Conservation (phyloP, 1,139 yeast genomes). For the Debaryomyces udenii region DNA sequence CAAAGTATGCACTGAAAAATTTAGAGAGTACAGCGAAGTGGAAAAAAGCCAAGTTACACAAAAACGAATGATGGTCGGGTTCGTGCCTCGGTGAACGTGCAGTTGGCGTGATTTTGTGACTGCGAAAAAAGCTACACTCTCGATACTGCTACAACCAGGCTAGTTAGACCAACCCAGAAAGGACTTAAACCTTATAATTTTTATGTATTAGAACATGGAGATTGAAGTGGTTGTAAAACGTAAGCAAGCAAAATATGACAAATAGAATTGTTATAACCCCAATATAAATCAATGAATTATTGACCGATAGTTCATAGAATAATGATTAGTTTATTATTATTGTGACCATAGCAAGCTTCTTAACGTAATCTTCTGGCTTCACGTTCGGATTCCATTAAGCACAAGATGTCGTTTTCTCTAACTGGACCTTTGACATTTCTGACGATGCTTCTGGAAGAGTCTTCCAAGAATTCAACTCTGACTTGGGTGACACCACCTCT, state of each 20-base stretch:
- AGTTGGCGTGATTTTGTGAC: slow-evolving; percentile 6
- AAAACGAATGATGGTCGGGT: slow-evolving; percentile 1
- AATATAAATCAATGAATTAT: slow-evolving; percentile 7
- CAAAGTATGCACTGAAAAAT: slow-evolving; percentile 10
- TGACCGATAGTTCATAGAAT: slow-evolving; percentile 7
- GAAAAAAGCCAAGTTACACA: slow-evolving; percentile 2
- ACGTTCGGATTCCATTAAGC: slow-evolving; percentile 99
- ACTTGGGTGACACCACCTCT: slow-evolving; percentile 99
- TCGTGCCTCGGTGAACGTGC: background rate
- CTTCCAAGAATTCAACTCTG: slow-evolving; percentile 99
- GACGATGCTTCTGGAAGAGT: slow-evolving; percentile 96
- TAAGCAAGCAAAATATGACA: slow-evolving; percentile 12
- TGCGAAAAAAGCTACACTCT: background rate
- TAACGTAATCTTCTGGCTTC: slow-evolving; percentile 85
- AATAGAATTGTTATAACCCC: slow-evolving; percentile 11
- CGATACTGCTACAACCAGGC: slow-evolving; percentile 1
- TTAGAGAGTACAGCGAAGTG: background rate
- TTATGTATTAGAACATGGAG: slow-evolving; percentile 12
- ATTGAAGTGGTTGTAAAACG: slow-evolving; percentile 10
- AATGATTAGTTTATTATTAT: slow-evolving; percentile 6
- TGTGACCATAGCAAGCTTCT: slow-evolving; percentile 16
- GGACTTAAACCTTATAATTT: slow-evolving; percentile 8
- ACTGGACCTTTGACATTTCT: slow-evolving; percentile 99
- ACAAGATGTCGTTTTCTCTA: slow-evolving; percentile 98
- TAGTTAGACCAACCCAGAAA: background rate